Evolutionary conservation across 805 yeast genomes (phyloP), one percentile per base, ranked within the genome.

Genomic region (Maudiozyma barnettii): DNA sequence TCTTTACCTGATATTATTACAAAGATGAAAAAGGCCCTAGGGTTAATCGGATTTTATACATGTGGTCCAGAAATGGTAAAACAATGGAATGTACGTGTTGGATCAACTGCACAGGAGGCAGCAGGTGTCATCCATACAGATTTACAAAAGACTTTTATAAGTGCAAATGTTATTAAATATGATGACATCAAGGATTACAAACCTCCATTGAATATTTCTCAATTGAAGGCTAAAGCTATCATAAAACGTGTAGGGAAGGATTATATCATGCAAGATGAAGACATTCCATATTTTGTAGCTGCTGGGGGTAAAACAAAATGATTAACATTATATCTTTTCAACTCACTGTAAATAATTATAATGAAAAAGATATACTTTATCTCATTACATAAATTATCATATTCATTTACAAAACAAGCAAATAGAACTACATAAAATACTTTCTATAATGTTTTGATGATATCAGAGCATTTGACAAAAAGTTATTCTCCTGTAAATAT

Each of bases 51-150:
- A 38, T 89, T 78, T 65, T 89, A 83, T 68, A 89, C 97, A 0
- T 85, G 95, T 61, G 96, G 96, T 26, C 81, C 81, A 22, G 72
- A 74, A 45, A 96, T 89, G 66, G 90, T 84, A 9, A 72, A 91
- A 59, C 95, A 89, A 64, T 89, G 97, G 97, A 84, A 89, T 16
- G 73, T 89, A 46, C 75, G 90, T 60, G 72, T 73, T 45, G 86
- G 88, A 29, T 76, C 84, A 16, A 76, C 78, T 35, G 95, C 95
- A 1, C 90, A 91, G 36, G 85, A 85, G 52, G 96, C 95, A 2
- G 96, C 96, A 0, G 95, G 90, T 20, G 82, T 83, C 31, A 89
- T 89, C 50, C 96, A 89, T 63, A 83, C 87, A 1, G 96, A 88
- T 63, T 68, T 88, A 47, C 81, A 83, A 67, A 78, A 81, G 57